A percentile compares a stretch with the other conserved stretches of the same genome.
Evolutionary conservation across 1,139 yeast species (phyloP).

Genomic region (Scheffersomyces segobiensis): DNA sequence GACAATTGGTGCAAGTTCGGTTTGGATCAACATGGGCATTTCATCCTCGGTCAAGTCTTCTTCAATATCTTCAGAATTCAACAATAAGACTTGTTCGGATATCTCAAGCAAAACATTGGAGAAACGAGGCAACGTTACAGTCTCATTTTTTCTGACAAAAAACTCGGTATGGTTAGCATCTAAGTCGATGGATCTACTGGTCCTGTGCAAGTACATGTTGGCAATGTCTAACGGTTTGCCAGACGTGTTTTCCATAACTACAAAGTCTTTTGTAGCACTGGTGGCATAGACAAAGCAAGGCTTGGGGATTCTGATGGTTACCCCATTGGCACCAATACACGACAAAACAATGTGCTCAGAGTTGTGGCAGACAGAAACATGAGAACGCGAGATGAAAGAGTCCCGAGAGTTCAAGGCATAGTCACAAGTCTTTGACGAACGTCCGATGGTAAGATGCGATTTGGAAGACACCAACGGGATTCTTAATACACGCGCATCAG

Average conservation of each 20-base stretch:
- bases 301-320: slow-evolving; percentile 60
- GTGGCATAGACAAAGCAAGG: slow-evolving; percentile 37
- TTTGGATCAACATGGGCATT: slow-evolving; percentile 22
- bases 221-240: slow-evolving; percentile 19
- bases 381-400: slow-evolving; percentile 69
- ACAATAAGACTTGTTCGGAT: slow-evolving; percentile 56
- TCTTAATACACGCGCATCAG: slow-evolving; percentile 37
- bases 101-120: slow-evolving; percentile 62
- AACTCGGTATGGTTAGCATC: slow-evolving; percentile 56
- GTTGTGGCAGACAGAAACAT: slow-evolving; percentile 41
- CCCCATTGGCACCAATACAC: slow-evolving; percentile 74
- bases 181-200: slow-evolving; percentile 40
- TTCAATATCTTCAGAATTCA: slow-evolving; percentile 50
- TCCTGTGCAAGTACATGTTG: slow-evolving; percentile 11
- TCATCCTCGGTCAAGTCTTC: slow-evolving; percentile 48
- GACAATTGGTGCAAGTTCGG: not conserved
- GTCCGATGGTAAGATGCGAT: slow-evolving; percentile 48
- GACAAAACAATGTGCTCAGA: slow-evolving; percentile 36
- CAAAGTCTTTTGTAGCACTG: slow-evolving; percentile 27
- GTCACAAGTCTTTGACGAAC: slow-evolving; percentile 65
- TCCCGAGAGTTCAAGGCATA: slow-evolving; percentile 55
- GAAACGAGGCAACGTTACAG: slow-evolving; percentile 54
- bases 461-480: slow-evolving; percentile 31
- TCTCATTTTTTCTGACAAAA: slow-evolving; percentile 53
- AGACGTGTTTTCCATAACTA: slow-evolving; percentile 30